Conservation (phyloP, 768 basidiomycete species). For the Hygrophoropsis aurantiaca region DNA sequence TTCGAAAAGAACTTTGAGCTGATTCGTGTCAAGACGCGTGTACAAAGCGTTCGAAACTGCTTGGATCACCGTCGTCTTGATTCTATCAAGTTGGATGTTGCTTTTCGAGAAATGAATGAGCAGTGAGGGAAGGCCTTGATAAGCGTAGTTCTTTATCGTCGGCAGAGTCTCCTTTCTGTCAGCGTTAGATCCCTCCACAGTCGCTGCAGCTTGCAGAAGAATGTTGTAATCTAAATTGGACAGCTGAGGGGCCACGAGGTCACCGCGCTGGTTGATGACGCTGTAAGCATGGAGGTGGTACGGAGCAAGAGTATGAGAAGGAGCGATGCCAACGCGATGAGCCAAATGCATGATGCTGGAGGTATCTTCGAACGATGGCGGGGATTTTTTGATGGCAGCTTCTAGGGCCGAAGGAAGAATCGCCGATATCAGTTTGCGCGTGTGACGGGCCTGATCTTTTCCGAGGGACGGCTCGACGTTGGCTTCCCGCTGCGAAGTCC, state of each 20-base stretch:
- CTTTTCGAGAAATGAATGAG: conserved; percentile 39
- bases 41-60: conserved; percentile 24
- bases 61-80: conserved; percentile 12
- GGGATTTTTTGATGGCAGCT: conserved; percentile 1
- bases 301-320: conserved; percentile 33
- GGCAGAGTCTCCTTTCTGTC: conserved; percentile 4
- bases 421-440: not conserved
- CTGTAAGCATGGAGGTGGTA: conserved; percentile 48
- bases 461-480: not conserved
- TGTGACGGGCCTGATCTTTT: not conserved
- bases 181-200: conserved; percentile 14
- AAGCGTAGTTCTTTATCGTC: conserved; percentile 28
- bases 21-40: conserved; percentile 9
- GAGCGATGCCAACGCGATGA: conserved; percentile 30
- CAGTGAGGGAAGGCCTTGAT: conserved; percentile 41
- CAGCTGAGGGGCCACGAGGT: conserved; percentile 29
- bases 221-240: conserved; percentile 42
- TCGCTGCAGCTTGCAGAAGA: conserved; percentile 33
- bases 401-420: not conserved
- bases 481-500: not conserved
- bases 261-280: conserved; percentile 29
- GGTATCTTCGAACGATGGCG: conserved; percentile 24
- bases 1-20: conserved; percentile 25
- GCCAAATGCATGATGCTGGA: conserved; percentile 36
- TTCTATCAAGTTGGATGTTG: conserved; percentile 28